Conservation (phyloP, 176 grass and related monocot genomes). For the bread wheat (Triticum aestivum) region DNA sequence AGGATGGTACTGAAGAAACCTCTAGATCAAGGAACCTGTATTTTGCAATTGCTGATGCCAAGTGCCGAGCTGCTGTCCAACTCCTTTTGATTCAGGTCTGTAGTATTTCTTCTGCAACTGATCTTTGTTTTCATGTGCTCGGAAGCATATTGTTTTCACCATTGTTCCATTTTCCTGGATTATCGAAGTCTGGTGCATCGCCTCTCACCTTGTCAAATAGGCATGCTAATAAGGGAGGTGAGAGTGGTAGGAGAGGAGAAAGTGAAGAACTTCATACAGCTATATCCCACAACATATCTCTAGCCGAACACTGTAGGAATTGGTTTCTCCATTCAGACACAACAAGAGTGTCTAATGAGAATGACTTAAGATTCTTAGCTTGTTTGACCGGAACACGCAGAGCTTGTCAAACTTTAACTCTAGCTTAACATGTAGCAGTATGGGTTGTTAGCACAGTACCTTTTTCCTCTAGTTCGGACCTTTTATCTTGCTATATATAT, state of each 20-base stretch:
- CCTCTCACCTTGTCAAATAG: background rate
- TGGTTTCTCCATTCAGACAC: background rate
- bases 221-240: background rate
- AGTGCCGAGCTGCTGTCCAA: conserved; percentile 96
- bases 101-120: conserved; percentile 20
- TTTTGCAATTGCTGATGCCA: conserved; percentile 91
- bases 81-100: conserved; percentile 96
- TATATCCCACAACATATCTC: background rate
- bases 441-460: background rate
- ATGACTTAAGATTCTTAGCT: background rate
- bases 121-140: background rate
- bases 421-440: background rate
- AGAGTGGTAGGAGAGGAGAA: conserved; percentile 1
- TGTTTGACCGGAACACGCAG: background rate
- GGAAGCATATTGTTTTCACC: conserved; percentile 17
- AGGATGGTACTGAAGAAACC: conserved; percentile 60
- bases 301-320: conserved; percentile 11
- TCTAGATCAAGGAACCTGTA: conserved; percentile 81
- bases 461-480: background rate
- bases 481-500: background rate
- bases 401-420: background rate
- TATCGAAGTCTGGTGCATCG: background rate
- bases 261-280: background rate
- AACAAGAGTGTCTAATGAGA: background rate
- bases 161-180: conserved; percentile 4